These are phyloP conservation scores for Puya raimondii DNA, from an alignment of 176 grass and related monocot genomes.

Conservation along the genomic window DNA sequence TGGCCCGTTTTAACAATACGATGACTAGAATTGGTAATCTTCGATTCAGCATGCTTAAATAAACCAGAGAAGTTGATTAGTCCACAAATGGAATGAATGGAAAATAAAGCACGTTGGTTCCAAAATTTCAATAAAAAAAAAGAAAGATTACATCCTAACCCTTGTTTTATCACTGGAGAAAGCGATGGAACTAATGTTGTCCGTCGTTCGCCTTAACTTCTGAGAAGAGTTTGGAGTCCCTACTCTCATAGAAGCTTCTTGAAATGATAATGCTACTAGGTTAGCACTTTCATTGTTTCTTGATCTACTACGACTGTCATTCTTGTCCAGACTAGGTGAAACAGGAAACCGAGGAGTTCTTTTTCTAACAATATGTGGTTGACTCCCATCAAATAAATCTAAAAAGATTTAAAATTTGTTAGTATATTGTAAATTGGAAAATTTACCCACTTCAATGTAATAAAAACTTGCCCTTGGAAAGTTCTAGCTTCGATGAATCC, in stretches of 20 bases:
- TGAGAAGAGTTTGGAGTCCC: no score
- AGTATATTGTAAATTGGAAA: background rate
- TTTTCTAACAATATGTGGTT: slow-evolving; percentile 77
- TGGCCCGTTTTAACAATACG: background rate
- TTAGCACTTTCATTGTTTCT: slow-evolving; percentile 12
- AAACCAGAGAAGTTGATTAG: background rate
- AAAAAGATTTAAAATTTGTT: background rate
- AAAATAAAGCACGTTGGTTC: background rate
- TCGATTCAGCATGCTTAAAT: background rate
- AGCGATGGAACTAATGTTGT: no score
- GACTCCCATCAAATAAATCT: slow-evolving; percentile 17
- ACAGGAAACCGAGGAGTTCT: slow-evolving; percentile 41
- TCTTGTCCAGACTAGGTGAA: slow-evolving; percentile 17
- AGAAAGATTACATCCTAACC: no score
- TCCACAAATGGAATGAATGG: background rate
- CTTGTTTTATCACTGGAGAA: no score
- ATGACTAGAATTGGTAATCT: background rate
- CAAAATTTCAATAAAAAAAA: no score
- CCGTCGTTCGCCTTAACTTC: no score
- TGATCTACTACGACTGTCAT: slow-evolving; percentile 13
- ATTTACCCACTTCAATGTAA: no score
- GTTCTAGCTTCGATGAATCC: background rate
- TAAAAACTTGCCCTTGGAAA: background rate
- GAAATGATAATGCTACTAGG: background rate
- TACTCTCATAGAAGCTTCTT: slow-evolving; percentile 3